phyloP scores from a whole-genome alignment of 169 alveolate genomes.

The Plasmodium inui region DNA sequence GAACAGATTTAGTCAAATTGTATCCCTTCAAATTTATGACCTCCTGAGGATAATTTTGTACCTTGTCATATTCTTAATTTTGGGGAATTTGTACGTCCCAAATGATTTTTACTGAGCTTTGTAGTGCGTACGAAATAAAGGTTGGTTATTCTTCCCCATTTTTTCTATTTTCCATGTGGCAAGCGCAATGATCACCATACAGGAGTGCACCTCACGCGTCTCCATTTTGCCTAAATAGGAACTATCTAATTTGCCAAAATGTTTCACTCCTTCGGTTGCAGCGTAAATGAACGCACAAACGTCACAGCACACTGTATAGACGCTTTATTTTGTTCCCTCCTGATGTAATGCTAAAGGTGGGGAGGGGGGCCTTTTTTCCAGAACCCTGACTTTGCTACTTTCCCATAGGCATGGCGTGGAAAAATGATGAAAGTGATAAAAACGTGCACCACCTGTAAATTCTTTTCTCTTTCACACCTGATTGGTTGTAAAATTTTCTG shows the following conservation, averaged over 20 bases:
- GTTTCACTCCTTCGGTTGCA: neutral
- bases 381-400: neutral
- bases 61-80: neutral
- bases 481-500: neutral
- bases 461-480: neutral
- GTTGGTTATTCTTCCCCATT: neutral
- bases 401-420: neutral
- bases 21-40: neutral
- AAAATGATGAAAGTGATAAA: neutral
- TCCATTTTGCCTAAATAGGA: neutral
- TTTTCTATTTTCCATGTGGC: neutral
- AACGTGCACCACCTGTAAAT: neutral
- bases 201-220: neutral
- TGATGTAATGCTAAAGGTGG: neutral
- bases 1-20: neutral
- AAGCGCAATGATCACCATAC: neutral
- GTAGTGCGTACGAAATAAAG: neutral
- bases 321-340: neutral
- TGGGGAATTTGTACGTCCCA: neutral
- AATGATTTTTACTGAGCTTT: neutral
- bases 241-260: neutral
- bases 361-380: neutral
- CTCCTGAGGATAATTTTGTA: neutral
- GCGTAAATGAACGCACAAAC: neutral
- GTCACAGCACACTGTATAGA: neutral